A percentile compares a stretch with the other conserved stretches of the same genome.
Evolutionary conservation across 805 yeast species (phyloP).

Genomic region (Kodamaea kaohsiungensis): DNA sequence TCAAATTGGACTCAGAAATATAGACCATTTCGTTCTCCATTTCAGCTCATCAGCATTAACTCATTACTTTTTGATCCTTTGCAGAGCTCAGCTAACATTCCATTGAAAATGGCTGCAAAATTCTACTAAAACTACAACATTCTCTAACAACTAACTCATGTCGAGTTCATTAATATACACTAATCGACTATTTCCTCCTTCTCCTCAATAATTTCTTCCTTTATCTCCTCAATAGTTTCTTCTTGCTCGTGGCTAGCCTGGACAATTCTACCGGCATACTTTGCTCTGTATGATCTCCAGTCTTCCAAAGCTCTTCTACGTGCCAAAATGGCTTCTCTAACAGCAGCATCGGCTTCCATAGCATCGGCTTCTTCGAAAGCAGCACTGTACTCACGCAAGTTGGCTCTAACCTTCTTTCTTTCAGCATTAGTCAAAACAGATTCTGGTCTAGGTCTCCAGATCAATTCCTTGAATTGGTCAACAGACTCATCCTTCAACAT

Average conservation of each 20-base stretch:
- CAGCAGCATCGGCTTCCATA: slow-evolving; percentile 91
- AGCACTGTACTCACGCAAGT: slow-evolving; percentile 83
- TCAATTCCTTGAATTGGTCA: slow-evolving; percentile 83
- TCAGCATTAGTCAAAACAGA: slow-evolving; percentile 73
- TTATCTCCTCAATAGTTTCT: slow-evolving; percentile 68
- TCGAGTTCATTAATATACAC: slow-evolving; percentile 5
- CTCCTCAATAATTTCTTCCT: slow-evolving; percentile 73
- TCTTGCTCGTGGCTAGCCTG: slow-evolving; percentile 52
- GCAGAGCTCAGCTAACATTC: no score
- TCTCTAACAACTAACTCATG: not conserved
- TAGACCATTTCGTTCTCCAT: no score
- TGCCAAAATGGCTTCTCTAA: slow-evolving; percentile 81
- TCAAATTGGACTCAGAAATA: no score
- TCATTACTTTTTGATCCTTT: no score
- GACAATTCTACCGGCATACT: slow-evolving; percentile 33
- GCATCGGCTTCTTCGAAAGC: slow-evolving; percentile 94
- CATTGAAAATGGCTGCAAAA: not conserved
- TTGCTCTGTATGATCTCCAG: slow-evolving; percentile 80
- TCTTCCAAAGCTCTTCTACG: slow-evolving; percentile 81
- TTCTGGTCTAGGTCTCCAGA: slow-evolving; percentile 98
- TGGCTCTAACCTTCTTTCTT: slow-evolving; percentile 87
- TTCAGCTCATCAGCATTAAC: no score
- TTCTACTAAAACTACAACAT: not conserved
- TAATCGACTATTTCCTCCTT: slow-evolving; percentile 67
- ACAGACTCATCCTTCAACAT: slow-evolving; percentile 71